phyloP scores from a whole-genome alignment of 192 early-diverging fungal species.

The Phlyctochytrium arcticum region DNA sequence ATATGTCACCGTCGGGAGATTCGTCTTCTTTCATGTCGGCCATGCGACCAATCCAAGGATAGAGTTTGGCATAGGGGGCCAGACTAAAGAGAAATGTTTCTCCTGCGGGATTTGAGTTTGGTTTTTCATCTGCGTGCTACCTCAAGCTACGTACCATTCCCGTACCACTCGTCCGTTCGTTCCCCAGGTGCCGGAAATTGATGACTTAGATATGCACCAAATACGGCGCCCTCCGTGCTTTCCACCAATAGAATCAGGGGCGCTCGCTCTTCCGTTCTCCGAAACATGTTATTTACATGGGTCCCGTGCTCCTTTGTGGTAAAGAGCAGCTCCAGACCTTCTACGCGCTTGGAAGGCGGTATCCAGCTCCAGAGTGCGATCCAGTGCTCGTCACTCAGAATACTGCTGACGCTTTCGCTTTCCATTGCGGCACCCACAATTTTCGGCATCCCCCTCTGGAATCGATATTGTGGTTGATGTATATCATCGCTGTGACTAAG shows the following conservation, averaged over 20 bases:
- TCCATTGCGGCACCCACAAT: slow-evolving; percentile 5
- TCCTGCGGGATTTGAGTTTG: slow-evolving; percentile 3
- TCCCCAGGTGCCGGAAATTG: slow-evolving; percentile 26
- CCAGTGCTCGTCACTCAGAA: slow-evolving; percentile 40
- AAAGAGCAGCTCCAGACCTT: slow-evolving; percentile 39
- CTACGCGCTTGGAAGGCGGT: slow-evolving; percentile 31
- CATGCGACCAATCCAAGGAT: slow-evolving; percentile 40
- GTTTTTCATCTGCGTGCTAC: neutral
- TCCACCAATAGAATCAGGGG: slow-evolving; percentile 38
- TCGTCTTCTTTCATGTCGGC: neutral
- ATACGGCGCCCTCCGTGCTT: slow-evolving; percentile 30
- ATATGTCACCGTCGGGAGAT: slow-evolving; percentile 3
- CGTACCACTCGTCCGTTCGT: slow-evolving; percentile 30
- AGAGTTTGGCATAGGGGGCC: slow-evolving; percentile 38
- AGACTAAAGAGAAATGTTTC: slow-evolving; percentile 46
- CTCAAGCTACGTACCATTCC: slow-evolving; percentile 32
- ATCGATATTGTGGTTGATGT: slow-evolving; percentile 28
- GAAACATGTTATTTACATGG: slow-evolving; percentile 30
- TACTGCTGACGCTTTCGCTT: slow-evolving; percentile 1
- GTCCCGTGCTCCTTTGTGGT: slow-evolving; percentile 42
- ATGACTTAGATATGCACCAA: slow-evolving; percentile 38
- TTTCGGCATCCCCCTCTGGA: slow-evolving; percentile 40
- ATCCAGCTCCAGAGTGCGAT: slow-evolving; percentile 45
- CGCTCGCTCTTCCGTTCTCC: slow-evolving; percentile 11
- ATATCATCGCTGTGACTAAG: slow-evolving; percentile 31